Evolutionary conservation across 345 rosid species (phyloP).

Genomic region (Jatropha curcas): DNA sequence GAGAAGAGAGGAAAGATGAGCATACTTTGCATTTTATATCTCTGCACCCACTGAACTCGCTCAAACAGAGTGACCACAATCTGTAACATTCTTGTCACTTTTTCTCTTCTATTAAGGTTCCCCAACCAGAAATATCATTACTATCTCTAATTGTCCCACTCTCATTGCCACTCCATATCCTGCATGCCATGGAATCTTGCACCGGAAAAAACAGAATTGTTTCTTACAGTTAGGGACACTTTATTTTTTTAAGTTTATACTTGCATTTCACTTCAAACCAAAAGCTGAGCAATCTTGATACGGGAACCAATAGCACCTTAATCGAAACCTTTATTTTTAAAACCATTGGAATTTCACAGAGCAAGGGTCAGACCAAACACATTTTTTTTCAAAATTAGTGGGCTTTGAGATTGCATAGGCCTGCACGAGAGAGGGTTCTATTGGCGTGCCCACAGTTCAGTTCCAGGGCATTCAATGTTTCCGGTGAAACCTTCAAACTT

Average conservation of each 20-base stretch:
- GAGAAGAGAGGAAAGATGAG: neutral
- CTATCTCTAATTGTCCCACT: slow-evolving; percentile 20
- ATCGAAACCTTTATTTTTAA: slow-evolving; percentile 14
- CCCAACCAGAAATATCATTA: slow-evolving; percentile 29
- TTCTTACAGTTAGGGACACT: slow-evolving; percentile 35
- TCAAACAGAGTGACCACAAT: slow-evolving; percentile 32
- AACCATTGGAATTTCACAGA: slow-evolving; percentile 19
- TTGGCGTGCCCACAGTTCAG: slow-evolving; percentile 7
- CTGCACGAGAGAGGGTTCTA: slow-evolving; percentile 32
- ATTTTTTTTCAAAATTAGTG: slow-evolving; percentile 19
- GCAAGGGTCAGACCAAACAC: slow-evolving; percentile 39
- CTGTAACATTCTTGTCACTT: slow-evolving; percentile 30
- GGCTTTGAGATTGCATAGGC: slow-evolving; percentile 19
- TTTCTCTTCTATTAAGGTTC: slow-evolving; percentile 27
- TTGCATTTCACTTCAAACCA: slow-evolving; percentile 35
- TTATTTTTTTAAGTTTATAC: slow-evolving; percentile 23
- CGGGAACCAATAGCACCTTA: slow-evolving; percentile 37
- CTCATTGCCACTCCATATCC: slow-evolving; percentile 33
- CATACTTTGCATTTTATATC: slow-evolving; percentile 27
- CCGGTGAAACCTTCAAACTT: slow-evolving; percentile 22
- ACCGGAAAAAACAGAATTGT: slow-evolving; percentile 29
- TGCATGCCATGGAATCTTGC: slow-evolving; percentile 35
- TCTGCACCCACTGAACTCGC: slow-evolving; percentile 29
- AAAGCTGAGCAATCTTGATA: slow-evolving; percentile 27
- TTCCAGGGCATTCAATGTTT: slow-evolving; percentile 28